A percentile compares a stretch with the other conserved stretches of the same genome.
phyloP scores from a whole-genome alignment of 495 filamentous ascomycete genomes.

The Trichocladium uniseriatum region DNA sequence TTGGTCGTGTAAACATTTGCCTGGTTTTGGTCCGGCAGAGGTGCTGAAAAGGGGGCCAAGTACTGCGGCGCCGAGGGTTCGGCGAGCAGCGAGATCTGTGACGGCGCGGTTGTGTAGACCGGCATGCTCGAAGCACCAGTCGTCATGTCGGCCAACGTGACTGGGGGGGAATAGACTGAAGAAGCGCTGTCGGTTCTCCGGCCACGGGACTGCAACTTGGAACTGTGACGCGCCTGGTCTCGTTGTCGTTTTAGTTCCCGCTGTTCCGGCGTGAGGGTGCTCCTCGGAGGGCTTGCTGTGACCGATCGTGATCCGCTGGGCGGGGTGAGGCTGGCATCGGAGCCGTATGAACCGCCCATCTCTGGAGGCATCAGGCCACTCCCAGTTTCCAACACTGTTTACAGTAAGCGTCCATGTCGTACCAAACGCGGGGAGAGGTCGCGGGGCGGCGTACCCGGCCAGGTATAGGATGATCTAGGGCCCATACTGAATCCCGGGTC shows the following conservation, averaged over 20 bases:
- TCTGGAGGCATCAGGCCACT: slow-evolving; percentile 33
- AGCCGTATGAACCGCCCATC: slow-evolving; percentile 25
- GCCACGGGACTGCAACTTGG: slow-evolving; percentile 31
- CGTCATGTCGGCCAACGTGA: slow-evolving; percentile 33
- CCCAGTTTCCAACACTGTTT: slow-evolving; percentile 29
- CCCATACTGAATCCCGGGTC: slow-evolving; percentile 39
- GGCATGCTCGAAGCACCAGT: slow-evolving; percentile 31
- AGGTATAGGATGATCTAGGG: slow-evolving; percentile 34
- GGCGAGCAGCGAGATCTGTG: slow-evolving; percentile 37
- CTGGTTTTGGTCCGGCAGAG: slow-evolving; percentile 33
- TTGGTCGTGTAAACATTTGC: slow-evolving; percentile 28
- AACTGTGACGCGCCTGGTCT: slow-evolving; percentile 37
- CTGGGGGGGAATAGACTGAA: slow-evolving; percentile 33
- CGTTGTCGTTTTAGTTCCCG: slow-evolving; percentile 41
- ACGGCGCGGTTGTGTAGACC: slow-evolving; percentile 38
- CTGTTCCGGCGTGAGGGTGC: slow-evolving; percentile 37
- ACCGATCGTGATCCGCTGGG: slow-evolving; percentile 37
- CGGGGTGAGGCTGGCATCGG: slow-evolving; percentile 37
- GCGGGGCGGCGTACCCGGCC: slow-evolving; percentile 28
- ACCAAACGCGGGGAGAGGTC: not conserved
- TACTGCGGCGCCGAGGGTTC: slow-evolving; percentile 36
- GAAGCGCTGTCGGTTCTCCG: slow-evolving; percentile 35
- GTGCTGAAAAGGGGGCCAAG: slow-evolving; percentile 36
- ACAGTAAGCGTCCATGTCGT: slow-evolving; percentile 6
- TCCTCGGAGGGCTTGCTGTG: slow-evolving; percentile 39